These are phyloP conservation scores for Amanita subjunquillea DNA, from an alignment of 768 basidiomycete species.

Conservation along the genomic window DNA sequence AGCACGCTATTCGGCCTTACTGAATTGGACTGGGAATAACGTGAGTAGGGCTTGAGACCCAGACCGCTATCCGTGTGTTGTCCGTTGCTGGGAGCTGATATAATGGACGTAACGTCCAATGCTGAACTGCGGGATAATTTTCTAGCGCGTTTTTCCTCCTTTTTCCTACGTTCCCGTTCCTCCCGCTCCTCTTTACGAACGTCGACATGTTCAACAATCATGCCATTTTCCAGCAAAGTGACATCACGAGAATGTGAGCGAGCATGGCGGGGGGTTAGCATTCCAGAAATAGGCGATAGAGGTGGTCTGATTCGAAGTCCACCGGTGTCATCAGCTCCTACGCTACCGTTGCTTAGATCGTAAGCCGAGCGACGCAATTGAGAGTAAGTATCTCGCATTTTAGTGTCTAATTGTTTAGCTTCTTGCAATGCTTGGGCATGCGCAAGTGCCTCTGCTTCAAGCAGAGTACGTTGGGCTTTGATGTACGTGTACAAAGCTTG, in stretches of 20 bases:
- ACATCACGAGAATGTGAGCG: constrained; percentile 59
- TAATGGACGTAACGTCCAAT: constrained; percentile 64
- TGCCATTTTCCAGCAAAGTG: constrained; percentile 77
- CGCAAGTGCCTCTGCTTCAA: constrained; percentile 77
- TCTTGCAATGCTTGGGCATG: constrained; percentile 73
- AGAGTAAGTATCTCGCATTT: constrained; percentile 72
- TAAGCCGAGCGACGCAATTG: constrained; percentile 74
- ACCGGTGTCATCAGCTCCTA: constrained; percentile 44
- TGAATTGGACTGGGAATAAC: constrained; percentile 44
- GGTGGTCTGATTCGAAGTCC: constrained; percentile 68
- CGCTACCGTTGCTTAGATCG: constrained; percentile 41
- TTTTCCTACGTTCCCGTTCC: constrained; percentile 57
- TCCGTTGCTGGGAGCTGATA: constrained; percentile 52
- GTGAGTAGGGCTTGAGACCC: constrained; percentile 45
- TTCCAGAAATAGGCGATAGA: constrained; percentile 28
- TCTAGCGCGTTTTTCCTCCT: constrained; percentile 61
- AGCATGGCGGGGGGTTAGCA: constrained; percentile 25
- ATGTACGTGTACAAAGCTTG: constrained; percentile 78
- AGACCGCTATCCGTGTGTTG: constrained; percentile 49
- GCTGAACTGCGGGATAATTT: constrained; percentile 66
- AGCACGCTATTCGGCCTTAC: constrained; percentile 52
- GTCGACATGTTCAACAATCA: constrained; percentile 84
- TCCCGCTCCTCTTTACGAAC: constrained; percentile 72
- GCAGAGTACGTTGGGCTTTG: constrained; percentile 65
- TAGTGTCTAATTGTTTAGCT: constrained; percentile 62